Evolutionary conservation across 768 basidiomycete genomes (phyloP), one percentile per base, ranked within the genome.

Genomic region (Trametes elegans): DNA sequence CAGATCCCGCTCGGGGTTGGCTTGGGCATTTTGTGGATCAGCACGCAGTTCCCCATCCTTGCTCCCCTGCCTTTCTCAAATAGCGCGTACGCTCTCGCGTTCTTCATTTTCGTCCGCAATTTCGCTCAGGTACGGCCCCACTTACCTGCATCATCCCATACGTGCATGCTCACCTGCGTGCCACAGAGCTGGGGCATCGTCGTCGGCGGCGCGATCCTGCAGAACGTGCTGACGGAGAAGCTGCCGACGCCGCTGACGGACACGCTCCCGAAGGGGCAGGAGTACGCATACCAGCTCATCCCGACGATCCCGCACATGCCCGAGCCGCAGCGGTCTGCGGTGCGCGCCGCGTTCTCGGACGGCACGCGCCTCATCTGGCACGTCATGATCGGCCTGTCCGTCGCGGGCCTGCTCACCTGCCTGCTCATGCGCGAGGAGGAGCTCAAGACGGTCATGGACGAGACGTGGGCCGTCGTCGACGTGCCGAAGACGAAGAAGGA

Each of bases 41-140:
- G 35, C 28, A 60, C 53, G 9, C 53, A 51, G 24, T 55, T 52
- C 40, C 50, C 59, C 0, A 44, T 60, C 31, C 55, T 57, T 0
- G 59, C 59, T 3, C 55, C 59, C 5, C 47, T 74, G 2, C 66
- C 68, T 6, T 56, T 71, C 23, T 55, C 64, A 9, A 59, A 64
- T n/a, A 71, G 64, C 27, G 73, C 75, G 21, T 64, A 66, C 6
- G 72, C 75, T 4, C 61, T 75, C n/a, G 66, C 70, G 3, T 66
- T 70, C 62, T 67, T 64, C 60, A 59, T 53, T 14, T 69, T 68
- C 53, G 49, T 58, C 26, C 56, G 69, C 6, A 48, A 42, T 32
- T 68, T 67, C 42, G 59, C 53, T 1, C 60, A 64, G 48, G 69
- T 66, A 8, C 16, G 64, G 32, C 11, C 3, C 3, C 7, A 7